Evolutionary conservation across 148 eudicot genomes (phyloP).

Genomic region (Linanthus parryae): DNA sequence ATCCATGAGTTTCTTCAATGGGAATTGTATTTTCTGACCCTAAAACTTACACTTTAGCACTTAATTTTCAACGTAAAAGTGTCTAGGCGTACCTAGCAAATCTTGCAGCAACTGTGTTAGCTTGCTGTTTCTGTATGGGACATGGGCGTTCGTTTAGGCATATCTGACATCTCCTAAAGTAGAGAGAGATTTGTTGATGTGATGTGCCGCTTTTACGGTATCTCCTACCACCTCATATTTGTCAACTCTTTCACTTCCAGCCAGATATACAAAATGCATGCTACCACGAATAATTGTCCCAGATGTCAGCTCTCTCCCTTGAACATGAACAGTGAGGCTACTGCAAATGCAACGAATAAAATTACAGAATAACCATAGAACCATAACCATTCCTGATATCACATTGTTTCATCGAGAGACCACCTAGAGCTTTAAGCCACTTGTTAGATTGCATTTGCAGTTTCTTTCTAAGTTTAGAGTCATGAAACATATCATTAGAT

Average conservation of each 20-base stretch:
- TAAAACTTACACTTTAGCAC: too few species aligned
- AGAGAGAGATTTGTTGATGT: slow-evolving; percentile 86
- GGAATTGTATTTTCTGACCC: too few species aligned
- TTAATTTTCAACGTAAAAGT: too few species aligned
- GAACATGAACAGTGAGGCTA: slow-evolving; percentile 92
- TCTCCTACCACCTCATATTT: slow-evolving; percentile 87
- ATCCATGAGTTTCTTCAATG: too few species aligned
- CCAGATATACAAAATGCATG: slow-evolving; percentile 97
- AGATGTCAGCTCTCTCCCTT: slow-evolving; percentile 76
- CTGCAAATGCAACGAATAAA: slow-evolving; percentile 53
- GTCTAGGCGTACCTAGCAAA: slow-evolving; percentile 92
- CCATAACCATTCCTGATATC: too few species aligned
- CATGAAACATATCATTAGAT: too few species aligned
- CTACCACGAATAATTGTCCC: slow-evolving; percentile 65
- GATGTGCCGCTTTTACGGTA: slow-evolving; percentile 80
- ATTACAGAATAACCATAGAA: too few species aligned
- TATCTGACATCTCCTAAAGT: slow-evolving; percentile 93
- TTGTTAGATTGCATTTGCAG: too few species aligned
- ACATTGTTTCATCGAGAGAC: too few species aligned
- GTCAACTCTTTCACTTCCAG: slow-evolving; percentile 92
- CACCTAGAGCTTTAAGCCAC: too few species aligned
- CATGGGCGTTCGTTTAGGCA: slow-evolving; percentile 66
- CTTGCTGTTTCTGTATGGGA: slow-evolving; percentile 88
- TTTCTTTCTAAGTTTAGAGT: too few species aligned
- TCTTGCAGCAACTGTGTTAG: slow-evolving; percentile 95